Conservation (phyloP, 805 yeast genomes). For the Pichia paraexigua region DNA sequence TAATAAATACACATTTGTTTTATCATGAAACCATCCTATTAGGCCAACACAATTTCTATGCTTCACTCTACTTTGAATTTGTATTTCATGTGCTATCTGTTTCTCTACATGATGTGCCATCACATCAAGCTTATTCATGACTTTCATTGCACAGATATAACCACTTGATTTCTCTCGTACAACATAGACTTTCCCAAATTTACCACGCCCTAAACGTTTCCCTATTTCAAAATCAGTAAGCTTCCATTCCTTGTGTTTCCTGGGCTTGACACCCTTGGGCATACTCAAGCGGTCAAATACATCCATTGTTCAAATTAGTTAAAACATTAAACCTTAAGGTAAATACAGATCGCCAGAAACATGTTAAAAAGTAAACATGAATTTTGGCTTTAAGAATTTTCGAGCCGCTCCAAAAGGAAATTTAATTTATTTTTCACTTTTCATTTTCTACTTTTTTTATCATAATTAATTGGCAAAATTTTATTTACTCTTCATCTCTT, state of each 20-base stretch:
- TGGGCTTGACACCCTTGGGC: background rate
- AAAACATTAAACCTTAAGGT: too few relatives aligned
- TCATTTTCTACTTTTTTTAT: background rate
- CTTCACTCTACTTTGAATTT: constrained; percentile 71
- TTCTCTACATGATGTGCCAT: constrained; percentile 67
- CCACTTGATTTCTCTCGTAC: constrained; percentile 71
- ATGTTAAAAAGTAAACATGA: background rate
- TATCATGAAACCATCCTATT: constrained; percentile 81
- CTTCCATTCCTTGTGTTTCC: constrained; percentile 17
- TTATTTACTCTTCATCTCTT: background rate
- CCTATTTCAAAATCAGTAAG: constrained; percentile 75
- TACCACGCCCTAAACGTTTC: constrained; percentile 82
- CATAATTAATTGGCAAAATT: background rate
- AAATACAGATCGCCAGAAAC: too few relatives aligned
- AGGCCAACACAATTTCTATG: constrained; percentile 78
- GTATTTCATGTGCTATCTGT: constrained; percentile 86
- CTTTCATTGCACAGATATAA: constrained; percentile 82
- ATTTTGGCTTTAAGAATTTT: background rate
- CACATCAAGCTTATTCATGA: constrained; percentile 79
- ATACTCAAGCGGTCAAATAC: constrained; percentile 11
- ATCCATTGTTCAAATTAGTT: background rate
- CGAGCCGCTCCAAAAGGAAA: background rate
- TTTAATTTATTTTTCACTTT: background rate
- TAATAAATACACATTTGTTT: constrained; percentile 69
- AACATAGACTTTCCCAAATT: constrained; percentile 88